Evolutionary conservation across 75 land plant species (phyloP), one percentile per base, ranked within the genome.

Genomic region (Picea glauca): DNA sequence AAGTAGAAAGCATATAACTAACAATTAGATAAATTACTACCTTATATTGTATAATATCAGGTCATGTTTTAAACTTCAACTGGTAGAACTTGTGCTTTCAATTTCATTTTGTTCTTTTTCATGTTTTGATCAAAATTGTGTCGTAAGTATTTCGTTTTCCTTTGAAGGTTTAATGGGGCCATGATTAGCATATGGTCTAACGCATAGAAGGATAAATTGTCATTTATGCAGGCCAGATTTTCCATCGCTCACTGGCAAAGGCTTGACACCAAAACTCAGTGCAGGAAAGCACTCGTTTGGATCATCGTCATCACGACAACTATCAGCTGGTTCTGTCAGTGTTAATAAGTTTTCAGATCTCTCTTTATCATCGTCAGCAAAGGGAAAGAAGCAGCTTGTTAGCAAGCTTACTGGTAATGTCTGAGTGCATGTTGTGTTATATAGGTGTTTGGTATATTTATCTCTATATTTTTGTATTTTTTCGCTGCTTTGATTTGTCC

Each of bases 331-430:
- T 13, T 21, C 50, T 2, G 5, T 31, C 40, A 38, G 40, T 66
- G 30, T 60, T 56, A 79, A 79, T 18, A 82, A 62, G 26, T 21
- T 84, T 60, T 78, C 77, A 3, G 88, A 85, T 21, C 61, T 60
- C 59, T 54, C 83, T 56, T 83, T 81, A 74, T 84, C 88, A 62
- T 84, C 86, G n/a, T 82, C 90, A 54, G 79, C 77, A 3, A 92
- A 88, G 82, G 93, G 88, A 13, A 87, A 80, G 82, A 85, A 70
- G 63, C 87, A 88, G 58, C 56, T 80, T 14, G 13, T 54, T 58
- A 82, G 70, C 66, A 87, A 89, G 54, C 72, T 84, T 60, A 65
- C 83, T 63, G 87, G 66, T 60, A 60, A 62, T 15, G 12, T 31
- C 17, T 1, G 12, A 21, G 76, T 62, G 62, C 65, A n/a, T 54